Conservation (phyloP, 805 yeast species). For the Ogataea zsoltii region DNA sequence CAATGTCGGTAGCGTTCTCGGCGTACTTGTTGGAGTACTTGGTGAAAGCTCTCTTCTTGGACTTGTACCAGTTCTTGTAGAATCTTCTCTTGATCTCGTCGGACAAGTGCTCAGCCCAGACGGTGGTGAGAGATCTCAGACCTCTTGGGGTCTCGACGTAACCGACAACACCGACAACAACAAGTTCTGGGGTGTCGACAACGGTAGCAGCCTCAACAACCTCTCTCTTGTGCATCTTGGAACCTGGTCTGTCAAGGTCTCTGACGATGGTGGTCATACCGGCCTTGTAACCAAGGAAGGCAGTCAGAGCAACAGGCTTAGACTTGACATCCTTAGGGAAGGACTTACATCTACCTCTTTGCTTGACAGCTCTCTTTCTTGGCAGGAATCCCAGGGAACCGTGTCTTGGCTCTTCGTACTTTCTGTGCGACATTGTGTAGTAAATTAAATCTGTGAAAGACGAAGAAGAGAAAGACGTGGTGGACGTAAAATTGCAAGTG, state of each 20-base stretch:
- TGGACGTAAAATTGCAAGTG: not conserved
- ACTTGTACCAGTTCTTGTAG: slow-evolving; percentile 99
- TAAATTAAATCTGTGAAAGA: slow-evolving; percentile 8
- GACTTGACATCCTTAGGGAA: slow-evolving; percentile 99
- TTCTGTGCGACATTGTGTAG: slow-evolving; percentile 94
- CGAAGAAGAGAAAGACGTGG: not conserved
- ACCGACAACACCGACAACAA: slow-evolving; percentile 99
- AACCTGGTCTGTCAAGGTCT: slow-evolving; percentile 99
- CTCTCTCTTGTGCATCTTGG: slow-evolving; percentile 99
- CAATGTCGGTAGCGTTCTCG: slow-evolving; percentile 81
- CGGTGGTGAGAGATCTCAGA: slow-evolving; percentile 98
- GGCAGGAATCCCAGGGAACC: slow-evolving; percentile 99
- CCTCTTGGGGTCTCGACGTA: slow-evolving; percentile 99
- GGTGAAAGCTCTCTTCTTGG: slow-evolving; percentile 99
- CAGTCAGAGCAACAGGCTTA: slow-evolving; percentile 98
- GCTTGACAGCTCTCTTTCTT: slow-evolving; percentile 99
- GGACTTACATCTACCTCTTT: slow-evolving; percentile 98
- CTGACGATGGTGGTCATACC: slow-evolving; percentile 99
- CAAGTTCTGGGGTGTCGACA: slow-evolving; percentile 98
- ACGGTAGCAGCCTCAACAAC: slow-evolving; percentile 99
- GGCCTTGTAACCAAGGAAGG: slow-evolving; percentile 99
- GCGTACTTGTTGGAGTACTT: slow-evolving; percentile 99
- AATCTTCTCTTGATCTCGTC: slow-evolving; percentile 99
- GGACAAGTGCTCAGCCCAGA: slow-evolving; percentile 99
- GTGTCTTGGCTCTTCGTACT: slow-evolving; percentile 99